Conservation (phyloP, 805 yeast species). For the Metschnikowia koreensis region DNA sequence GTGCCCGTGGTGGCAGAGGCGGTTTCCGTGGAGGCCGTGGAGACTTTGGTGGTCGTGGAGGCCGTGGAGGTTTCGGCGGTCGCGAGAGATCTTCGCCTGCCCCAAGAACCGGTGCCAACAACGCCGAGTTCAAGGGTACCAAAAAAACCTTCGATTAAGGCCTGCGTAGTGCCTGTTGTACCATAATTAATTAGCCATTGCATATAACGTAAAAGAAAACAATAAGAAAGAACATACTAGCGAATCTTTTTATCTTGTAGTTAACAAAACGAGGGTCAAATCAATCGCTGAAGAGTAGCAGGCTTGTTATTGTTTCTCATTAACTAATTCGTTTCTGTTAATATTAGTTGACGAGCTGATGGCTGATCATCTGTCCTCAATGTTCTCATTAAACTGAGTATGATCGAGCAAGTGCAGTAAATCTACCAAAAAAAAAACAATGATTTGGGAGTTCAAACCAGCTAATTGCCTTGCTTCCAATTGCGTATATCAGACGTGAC, state of each 20-base stretch:
- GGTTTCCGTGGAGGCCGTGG: conserved; percentile 20
- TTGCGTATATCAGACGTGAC: too few species aligned
- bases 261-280: not conserved
- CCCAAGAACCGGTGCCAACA: conserved; percentile 63
- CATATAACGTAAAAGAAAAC: not conserved
- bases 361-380: too few species aligned
- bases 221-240: not conserved
- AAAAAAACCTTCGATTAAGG: conserved; percentile 76
- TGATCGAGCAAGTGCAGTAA: too few species aligned
- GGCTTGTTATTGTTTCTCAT: not conserved
- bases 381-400: too few species aligned
- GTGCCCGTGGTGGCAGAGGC: conserved; percentile 13
- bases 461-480: too few species aligned
- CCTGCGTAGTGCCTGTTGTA: not conserved
- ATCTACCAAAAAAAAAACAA: too few species aligned
- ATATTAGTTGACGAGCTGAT: too few species aligned
- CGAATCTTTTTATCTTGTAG: not conserved
- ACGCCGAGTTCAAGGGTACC: conserved; percentile 75
- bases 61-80: conserved; percentile 29
- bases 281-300: not conserved
- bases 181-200: conserved; percentile 5
- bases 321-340: too few species aligned
- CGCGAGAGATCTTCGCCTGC: conserved; percentile 53
- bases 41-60: conserved; percentile 18
- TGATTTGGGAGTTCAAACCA: too few species aligned